Base-by-base conservation (phyloP, 352 stramenopile genomes). In the Pythium aquatile region DNA sequence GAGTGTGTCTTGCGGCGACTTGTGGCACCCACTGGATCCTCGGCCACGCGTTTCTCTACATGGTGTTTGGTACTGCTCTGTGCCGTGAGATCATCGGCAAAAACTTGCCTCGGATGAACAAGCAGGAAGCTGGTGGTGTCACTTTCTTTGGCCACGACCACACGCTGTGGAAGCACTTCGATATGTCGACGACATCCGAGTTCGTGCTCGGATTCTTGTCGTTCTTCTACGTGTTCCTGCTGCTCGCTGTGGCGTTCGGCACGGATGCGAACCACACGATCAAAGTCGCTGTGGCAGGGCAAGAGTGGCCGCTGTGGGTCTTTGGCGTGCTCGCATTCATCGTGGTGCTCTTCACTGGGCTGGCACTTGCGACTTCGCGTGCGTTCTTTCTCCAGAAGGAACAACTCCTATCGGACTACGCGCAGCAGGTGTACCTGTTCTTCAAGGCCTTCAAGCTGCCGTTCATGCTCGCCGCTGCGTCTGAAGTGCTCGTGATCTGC, bases 181-280 rank as follows among this genome's bases (percentile, higher is more conserved):
- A 96, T 66, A 60, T 87, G 30, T 86, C 83, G 7, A 93, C 83
- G 8, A 94, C 80, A 2, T 85, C 87, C 2, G 85, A 96, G 56
- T 96, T 96, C 44, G 87, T 87, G 24, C 55, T 96, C 6, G 87
- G 87, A 0, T 84, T 94, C 48, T 48, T 96, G 6, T 94, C 81
- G 6, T 96, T 96, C 56, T 88, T 93, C 61, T 96, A 94, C 49
- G 69, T 96, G 33, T 93, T 93, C 61, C 55, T 96, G 54, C 69
- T 96, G 26, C 73, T 96, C 8, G 83, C 78, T 1, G 81, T 93
- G 14, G 85, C 83, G 3, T 96, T 96, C 58, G 78, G 78, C 6
- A 80, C 77, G 11, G 63, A 87, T 33, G 71, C 69, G 0, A 79
- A 88, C 52, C 63, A 80, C 2, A 74, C 68, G 8, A 78, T 91